Conservation (phyloP, 2,329 filamentous ascomycete genomes). For the Amphichorda felina region DNA sequence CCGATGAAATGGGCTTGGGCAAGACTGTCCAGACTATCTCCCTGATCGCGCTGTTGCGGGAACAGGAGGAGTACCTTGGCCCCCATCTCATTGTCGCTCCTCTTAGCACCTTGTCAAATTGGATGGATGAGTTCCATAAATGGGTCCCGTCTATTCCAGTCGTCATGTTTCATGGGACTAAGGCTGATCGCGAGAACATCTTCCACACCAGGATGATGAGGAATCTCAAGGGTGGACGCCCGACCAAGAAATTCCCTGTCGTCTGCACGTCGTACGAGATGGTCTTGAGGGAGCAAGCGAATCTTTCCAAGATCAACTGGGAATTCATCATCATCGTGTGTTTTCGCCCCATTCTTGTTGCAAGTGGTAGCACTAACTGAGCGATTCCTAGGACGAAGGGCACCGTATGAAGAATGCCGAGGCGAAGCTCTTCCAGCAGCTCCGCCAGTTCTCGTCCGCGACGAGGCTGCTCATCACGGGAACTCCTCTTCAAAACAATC, state of each 20-base stretch:
- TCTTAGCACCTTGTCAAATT: slow-evolving; percentile 85
- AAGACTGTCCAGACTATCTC: slow-evolving; percentile 91
- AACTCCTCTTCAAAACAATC: slow-evolving; percentile 89
- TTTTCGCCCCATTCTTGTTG: no score
- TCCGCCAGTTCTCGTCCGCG: slow-evolving; percentile 80
- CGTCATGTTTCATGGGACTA: slow-evolving; percentile 80
- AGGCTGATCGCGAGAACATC: slow-evolving; percentile 65
- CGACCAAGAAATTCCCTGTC: slow-evolving; percentile 65
- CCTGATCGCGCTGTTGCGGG: slow-evolving; percentile 74
- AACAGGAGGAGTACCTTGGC: slow-evolving; percentile 71
- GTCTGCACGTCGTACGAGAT: slow-evolving; percentile 96
- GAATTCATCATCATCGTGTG: slow-evolving; percentile 89
- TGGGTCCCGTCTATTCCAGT: slow-evolving; percentile 88
- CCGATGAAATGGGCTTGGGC: slow-evolving; percentile 86
- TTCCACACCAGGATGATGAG: slow-evolving; percentile 59
- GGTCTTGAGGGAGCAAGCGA: slow-evolving; percentile 78
- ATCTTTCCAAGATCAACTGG: slow-evolving; percentile 78
- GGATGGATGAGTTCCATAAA: slow-evolving; percentile 84
- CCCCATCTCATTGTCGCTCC: slow-evolving; percentile 88
- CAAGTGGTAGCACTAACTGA: neutral
- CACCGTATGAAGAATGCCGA: slow-evolving; percentile 97
- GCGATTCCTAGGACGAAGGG: slow-evolving; percentile 74
- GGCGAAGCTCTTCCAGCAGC: slow-evolving; percentile 77
- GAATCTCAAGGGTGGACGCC: slow-evolving; percentile 49
- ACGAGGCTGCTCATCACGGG: slow-evolving; percentile 89